phyloP scores from a whole-genome alignment of 2,329 filamentous ascomycete species.

The Clarireedia monteithiana region DNA sequence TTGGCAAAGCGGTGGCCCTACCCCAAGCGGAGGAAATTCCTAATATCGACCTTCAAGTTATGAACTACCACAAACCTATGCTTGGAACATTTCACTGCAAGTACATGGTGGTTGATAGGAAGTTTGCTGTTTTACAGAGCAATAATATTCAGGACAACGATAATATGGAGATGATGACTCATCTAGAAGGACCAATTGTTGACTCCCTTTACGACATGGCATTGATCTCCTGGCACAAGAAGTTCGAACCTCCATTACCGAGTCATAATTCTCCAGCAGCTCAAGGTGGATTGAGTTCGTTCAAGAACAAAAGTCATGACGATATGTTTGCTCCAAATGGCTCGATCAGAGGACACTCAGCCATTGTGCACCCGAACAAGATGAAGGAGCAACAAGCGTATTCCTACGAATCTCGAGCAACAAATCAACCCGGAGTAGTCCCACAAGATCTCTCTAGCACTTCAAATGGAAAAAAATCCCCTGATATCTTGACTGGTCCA shows the following conservation, averaged over 20 bases:
- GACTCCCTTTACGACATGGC: constrained; percentile 70
- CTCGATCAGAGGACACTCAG: constrained; percentile 26
- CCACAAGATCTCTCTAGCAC: not conserved
- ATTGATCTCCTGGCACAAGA: constrained; percentile 62
- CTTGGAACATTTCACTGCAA: constrained; percentile 73
- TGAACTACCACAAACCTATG: constrained; percentile 63
- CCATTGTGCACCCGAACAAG: constrained; percentile 13
- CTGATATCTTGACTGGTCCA: constrained; percentile 11
- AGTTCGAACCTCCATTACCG: constrained; percentile 51
- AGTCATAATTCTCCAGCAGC: constrained; percentile 43
- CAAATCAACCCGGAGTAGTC: constrained; percentile 15
- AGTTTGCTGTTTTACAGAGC: constrained; percentile 63
- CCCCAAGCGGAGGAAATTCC: constrained; percentile 60
- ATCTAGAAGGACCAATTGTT: constrained; percentile 69
- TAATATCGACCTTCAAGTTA: constrained; percentile 62
- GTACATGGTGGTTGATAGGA: constrained; percentile 68
- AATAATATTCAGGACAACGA: constrained; percentile 76
- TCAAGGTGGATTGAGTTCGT: constrained; percentile 21
- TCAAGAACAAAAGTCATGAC: constrained; percentile 16
- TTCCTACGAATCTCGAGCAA: constrained; percentile 11
- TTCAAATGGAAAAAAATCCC: not conserved
- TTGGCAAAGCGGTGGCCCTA: constrained; percentile 48
- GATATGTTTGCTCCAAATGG: constrained; percentile 27
- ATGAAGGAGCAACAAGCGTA: constrained; percentile 14
- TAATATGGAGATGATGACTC: constrained; percentile 74